Conservation (phyloP, 768 basidiomycete genomes). For the Phallus indusiatus region DNA sequence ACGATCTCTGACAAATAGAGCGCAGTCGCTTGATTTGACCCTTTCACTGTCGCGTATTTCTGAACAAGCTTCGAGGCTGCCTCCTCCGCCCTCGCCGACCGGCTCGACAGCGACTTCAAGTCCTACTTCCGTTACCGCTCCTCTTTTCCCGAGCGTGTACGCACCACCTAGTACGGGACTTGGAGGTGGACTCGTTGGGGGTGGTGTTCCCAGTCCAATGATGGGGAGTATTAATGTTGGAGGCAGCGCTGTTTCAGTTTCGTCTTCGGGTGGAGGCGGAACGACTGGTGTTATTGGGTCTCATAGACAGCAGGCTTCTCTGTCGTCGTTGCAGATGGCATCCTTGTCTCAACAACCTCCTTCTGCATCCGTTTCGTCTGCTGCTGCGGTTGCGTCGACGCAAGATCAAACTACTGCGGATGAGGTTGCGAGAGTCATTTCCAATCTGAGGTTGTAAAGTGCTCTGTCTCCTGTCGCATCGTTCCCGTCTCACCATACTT, state of each 20-base stretch:
- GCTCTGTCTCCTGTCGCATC: conserved; percentile 3
- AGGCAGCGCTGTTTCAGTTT: conserved; percentile 34
- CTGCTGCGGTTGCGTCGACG: background rate
- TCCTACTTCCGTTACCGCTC: conserved; percentile 64
- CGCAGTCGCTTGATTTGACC: conserved; percentile 83
- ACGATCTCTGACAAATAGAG: conserved; percentile 75
- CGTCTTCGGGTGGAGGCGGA: background rate
- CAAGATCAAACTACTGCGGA: conserved; percentile 32
- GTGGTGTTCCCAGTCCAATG: conserved; percentile 18
- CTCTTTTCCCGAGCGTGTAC: conserved; percentile 81
- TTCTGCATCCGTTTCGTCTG: background rate
- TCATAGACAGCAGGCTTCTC: conserved; percentile 1
- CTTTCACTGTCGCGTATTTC: conserved; percentile 76
- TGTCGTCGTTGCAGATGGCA: background rate
- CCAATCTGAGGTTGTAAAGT: conserved; percentile 56
- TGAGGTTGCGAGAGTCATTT: conserved; percentile 70
- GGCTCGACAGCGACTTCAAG: conserved; percentile 68
- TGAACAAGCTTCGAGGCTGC: conserved; percentile 47
- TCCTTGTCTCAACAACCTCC: background rate
- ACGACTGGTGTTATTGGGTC: conserved; percentile 2
- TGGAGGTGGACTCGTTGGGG: conserved; percentile 24
- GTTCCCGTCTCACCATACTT: background rate
- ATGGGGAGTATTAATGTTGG: conserved; percentile 25
- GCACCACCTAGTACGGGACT: conserved; percentile 50
- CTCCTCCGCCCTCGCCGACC: conserved; percentile 72